Base-by-base conservation (phyloP, 2,329 filamentous ascomycete genomes). In the Didymosphaeria variabile region DNA sequence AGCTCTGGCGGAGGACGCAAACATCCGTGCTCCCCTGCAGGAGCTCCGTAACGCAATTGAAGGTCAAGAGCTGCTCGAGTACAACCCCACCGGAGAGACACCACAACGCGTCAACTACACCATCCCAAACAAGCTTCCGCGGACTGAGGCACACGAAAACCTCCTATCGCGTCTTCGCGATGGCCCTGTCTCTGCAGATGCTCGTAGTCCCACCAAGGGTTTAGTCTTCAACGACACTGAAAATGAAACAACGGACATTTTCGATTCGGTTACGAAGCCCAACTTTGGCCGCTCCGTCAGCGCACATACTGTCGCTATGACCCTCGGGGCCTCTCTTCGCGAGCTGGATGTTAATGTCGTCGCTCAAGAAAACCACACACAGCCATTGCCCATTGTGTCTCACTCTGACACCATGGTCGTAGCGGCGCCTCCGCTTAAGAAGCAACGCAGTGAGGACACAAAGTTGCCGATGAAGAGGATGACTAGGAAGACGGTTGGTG, bases 81-180 rank as follows among this genome's bases (percentile, higher is more conserved):
- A 98, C 77, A 83, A 87, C 40, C 87, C 91, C 0, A 98, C 95
- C 0, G 94, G 95, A 55, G 85, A 90, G 50, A 98, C 95, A 1
- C 95, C 95, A 0, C 88, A 91, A 72, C 95, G 94, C 79, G 82
- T 85, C 32, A 84, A 88, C 55, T 99, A 98, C 78, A 84, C 87
- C n/a, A 97, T 92, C 72, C 91, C 93, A 0, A 91, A 87, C 1
- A 83, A 85, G 2, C 84, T 99, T 1, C 95, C 95, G 3, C 88
- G 89, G 29, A 98, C 95, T 0, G 86, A 88, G 70, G 71, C 80
- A 0, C 87, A 89, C 70, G 85, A 89, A 13, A 80, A 77, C 13
- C 79, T 90, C 31, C 79, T 89, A 13, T 82, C 86, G 21, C 66
- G 84, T 72, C 60, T 79, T 19, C 77, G 80, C 72, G 68, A 82